Percentiles rank a stretch among this genome's conserved stretches.
These are phyloP conservation scores for Mycosphaerella sp. DNA, from an alignment of 2,329 filamentous ascomycete genomes.

Conservation along the genomic window DNA sequence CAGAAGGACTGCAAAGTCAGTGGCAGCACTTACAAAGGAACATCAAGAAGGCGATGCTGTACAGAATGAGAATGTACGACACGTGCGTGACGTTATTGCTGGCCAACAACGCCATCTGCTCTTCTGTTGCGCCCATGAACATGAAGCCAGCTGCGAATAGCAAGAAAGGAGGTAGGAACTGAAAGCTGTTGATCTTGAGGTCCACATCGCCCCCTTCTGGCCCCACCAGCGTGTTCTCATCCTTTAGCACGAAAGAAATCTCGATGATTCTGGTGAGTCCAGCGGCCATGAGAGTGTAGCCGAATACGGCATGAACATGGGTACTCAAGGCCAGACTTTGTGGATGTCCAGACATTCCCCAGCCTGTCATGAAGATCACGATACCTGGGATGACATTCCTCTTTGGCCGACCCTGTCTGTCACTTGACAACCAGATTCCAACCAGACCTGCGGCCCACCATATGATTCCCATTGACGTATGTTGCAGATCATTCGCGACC, in stretches of 20 bases:
- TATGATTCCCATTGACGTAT: conserved; percentile 98
- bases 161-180: conserved; percentile 45
- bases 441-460: conserved; percentile 95
- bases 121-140: conserved; percentile 96
- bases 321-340: conserved; percentile 78
- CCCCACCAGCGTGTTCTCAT: conserved; percentile 47
- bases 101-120: conserved; percentile 79
- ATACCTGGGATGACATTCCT: conserved; percentile 90
- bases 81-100: conserved; percentile 76
- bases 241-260: conserved; percentile 77
- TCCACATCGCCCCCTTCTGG: conserved; percentile 30
- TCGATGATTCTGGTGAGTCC: conserved; percentile 82
- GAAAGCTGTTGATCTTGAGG: conserved; percentile 48
- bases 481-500: conserved; percentile 92
- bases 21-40: conserved; percentile 64
- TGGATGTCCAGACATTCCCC: conserved; percentile 89
- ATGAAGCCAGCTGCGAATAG: conserved; percentile 89
- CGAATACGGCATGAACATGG: conserved; percentile 83
- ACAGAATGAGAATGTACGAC: conserved; percentile 85
- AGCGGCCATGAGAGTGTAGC: conserved; percentile 90
- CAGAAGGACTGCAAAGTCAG: neutral
- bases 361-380: conserved; percentile 86
- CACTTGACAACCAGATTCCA: conserved; percentile 85
- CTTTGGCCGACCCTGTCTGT: conserved; percentile 76
- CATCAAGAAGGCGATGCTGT: conserved; percentile 79